Evolutionary conservation across 805 yeast genomes (phyloP).

Genomic region (Lachancea dasiensis): DNA sequence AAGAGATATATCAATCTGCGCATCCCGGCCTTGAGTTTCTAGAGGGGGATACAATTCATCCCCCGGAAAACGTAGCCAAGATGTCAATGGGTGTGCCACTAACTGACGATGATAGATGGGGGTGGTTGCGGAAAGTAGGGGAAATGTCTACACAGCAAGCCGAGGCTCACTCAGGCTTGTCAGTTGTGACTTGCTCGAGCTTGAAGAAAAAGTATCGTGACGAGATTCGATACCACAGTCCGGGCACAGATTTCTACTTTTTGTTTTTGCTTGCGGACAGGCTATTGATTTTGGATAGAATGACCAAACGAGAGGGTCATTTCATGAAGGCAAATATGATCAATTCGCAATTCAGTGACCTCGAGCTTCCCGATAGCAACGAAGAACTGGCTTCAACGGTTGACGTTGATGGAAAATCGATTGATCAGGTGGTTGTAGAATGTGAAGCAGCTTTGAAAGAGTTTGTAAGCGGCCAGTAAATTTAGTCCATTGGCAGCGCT

Average conservation of each 20-base stretch:
- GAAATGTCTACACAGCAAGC: slow-evolving; percentile 37
- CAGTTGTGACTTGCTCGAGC: slow-evolving; percentile 78
- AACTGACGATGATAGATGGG: slow-evolving; percentile 88
- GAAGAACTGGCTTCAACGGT: slow-evolving; percentile 30
- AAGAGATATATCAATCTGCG: slow-evolving; percentile 27
- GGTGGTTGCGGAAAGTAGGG: slow-evolving; percentile 64
- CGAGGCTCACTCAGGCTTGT: slow-evolving; percentile 25
- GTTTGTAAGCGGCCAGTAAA: slow-evolving; percentile 1
- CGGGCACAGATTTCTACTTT: slow-evolving; percentile 44
- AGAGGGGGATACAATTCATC: slow-evolving; percentile 86
- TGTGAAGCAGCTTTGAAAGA: slow-evolving; percentile 8
- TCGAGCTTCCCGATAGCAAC: slow-evolving; percentile 58
- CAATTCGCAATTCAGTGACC: slow-evolving; percentile 63
- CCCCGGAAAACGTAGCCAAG: slow-evolving; percentile 64
- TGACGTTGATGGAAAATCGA: slow-evolving; percentile 25
- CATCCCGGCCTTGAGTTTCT: slow-evolving; percentile 49
- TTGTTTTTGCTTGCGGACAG: slow-evolving; percentile 62
- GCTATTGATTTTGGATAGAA: slow-evolving; percentile 56
- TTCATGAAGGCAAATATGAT: slow-evolving; percentile 87
- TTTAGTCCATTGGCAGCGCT: neutral
- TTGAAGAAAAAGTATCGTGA: slow-evolving; percentile 72
- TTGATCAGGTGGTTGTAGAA: slow-evolving; percentile 21
- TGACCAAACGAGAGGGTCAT: slow-evolving; percentile 62
- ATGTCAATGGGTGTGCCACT: slow-evolving; percentile 80
- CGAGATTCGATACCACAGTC: slow-evolving; percentile 37